These are phyloP conservation scores for Conringia planisiliqua DNA, from an alignment of 345 rosid genomes.

Conservation along the genomic window DNA sequence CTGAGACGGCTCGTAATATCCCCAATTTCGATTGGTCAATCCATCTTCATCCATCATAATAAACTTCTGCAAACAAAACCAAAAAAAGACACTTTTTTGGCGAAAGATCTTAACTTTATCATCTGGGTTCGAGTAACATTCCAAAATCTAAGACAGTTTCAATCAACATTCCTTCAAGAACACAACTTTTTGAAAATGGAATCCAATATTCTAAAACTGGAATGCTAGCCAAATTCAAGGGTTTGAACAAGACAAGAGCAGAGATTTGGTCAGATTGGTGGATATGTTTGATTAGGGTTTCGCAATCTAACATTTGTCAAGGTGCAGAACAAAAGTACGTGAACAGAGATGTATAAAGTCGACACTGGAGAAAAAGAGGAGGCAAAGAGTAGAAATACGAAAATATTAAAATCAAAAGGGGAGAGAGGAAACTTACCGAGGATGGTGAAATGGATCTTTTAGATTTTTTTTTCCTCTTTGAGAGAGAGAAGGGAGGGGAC, in stretches of 20 bases:
- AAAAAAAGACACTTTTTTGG: not conserved
- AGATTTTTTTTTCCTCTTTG: conserved; percentile 41
- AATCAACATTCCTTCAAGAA: not conserved
- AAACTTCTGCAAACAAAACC: conserved; percentile 33
- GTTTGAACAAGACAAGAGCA: not conserved
- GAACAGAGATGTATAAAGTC: conserved; percentile 5
- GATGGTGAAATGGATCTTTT: conserved; percentile 44
- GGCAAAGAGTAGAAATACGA: conserved; percentile 46
- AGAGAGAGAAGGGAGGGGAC: conserved; percentile 17
- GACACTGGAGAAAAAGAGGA: conserved; percentile 33
- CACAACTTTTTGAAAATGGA: not conserved
- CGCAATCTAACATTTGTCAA: not conserved
- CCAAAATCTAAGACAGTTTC: not conserved
- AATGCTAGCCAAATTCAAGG: not conserved
- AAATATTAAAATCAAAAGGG: conserved; percentile 44
- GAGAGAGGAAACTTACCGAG: conserved; percentile 93
- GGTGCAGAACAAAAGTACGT: not conserved
- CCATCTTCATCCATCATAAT: conserved; percentile 67
- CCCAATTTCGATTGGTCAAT: conserved; percentile 70
- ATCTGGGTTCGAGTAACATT: not conserved
- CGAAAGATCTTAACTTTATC: not conserved
- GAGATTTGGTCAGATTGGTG: not conserved
- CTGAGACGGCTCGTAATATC: conserved; percentile 74
- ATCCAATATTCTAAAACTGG: not conserved
- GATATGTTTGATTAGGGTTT: conserved; percentile 10